Conservation (phyloP, 1,284 basidiomycete genomes). For the Athelia psychrophila region DNA sequence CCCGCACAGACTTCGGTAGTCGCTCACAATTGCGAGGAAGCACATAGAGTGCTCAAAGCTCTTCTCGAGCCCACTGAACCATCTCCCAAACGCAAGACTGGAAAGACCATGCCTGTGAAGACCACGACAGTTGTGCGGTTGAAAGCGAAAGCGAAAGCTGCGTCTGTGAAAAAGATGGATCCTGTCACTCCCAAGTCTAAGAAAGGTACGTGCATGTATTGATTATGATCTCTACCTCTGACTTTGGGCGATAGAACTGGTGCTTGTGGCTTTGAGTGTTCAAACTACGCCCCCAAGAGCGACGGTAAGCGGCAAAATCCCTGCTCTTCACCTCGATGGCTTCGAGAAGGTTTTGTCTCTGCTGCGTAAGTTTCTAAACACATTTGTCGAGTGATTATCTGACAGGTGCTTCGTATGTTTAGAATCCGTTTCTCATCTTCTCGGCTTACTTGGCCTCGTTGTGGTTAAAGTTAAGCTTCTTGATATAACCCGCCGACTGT, state of each 20-base stretch:
- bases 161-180: constrained; percentile 11
- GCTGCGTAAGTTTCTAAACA: constrained; percentile 40
- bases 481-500: constrained; percentile 42
- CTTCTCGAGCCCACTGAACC: constrained; percentile 16
- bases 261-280: constrained; percentile 33
- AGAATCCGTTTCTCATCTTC: constrained; percentile 64
- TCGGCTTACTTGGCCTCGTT: constrained; percentile 58
- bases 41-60: constrained; percentile 44
- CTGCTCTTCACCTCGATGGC: constrained; percentile 41
- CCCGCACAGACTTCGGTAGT: constrained; percentile 38
- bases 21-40: constrained; percentile 45
- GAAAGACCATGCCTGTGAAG: constrained; percentile 19
- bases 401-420: constrained; percentile 7
- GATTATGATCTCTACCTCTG: neutral
- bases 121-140: constrained; percentile 7
- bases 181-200: constrained; percentile 39
- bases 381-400: constrained; percentile 11
- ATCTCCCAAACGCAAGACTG: constrained; percentile 19
- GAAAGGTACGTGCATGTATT: constrained; percentile 32
- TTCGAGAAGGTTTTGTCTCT: constrained; percentile 45
- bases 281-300: constrained; percentile 23
- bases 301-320: constrained; percentile 15
- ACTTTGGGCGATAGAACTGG: constrained; percentile 26
- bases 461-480: constrained; percentile 56
- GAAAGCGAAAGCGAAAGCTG: constrained; percentile 20